A percentile compares a stretch with the other conserved stretches of the same genome.
Conservation (phyloP, 2,329 filamentous ascomycete genomes). For the Phaeosphaeriaceae sp. region DNA sequence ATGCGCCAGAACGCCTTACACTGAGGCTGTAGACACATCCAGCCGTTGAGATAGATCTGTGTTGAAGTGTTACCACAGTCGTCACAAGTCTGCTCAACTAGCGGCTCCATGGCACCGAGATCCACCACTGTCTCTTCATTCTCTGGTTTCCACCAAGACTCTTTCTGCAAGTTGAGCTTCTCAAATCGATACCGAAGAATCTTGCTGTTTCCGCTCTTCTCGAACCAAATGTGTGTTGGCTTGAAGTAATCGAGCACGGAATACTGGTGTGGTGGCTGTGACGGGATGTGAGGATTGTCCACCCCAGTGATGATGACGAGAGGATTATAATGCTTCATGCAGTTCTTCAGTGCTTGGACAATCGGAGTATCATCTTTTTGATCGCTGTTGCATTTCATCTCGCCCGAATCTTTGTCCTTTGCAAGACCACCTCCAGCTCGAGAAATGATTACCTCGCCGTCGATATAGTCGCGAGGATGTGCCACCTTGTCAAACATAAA, state of each 20-base stretch:
- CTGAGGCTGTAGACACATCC: conserved; percentile 63
- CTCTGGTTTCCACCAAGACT: conserved; percentile 66
- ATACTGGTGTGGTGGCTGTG: conserved; percentile 64
- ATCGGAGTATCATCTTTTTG: conserved; percentile 49
- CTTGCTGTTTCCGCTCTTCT: conserved; percentile 56
- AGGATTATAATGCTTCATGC: conserved; percentile 56
- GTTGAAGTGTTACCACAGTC: conserved; percentile 41
- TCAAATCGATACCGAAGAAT: conserved; percentile 71
- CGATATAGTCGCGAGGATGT: conserved; percentile 64
- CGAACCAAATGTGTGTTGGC: conserved; percentile 72
- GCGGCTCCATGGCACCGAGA: conserved; percentile 37
- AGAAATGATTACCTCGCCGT: conserved; percentile 68
- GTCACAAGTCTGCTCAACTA: conserved; percentile 46
- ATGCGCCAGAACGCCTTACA: conserved; percentile 66
- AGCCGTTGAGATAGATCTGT: conserved; percentile 56
- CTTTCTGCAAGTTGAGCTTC: conserved; percentile 60
- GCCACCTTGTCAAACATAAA: conserved; percentile 66
- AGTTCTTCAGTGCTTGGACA: conserved; percentile 54
- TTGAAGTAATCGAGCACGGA: conserved; percentile 74
- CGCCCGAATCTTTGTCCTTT: conserved; percentile 54
- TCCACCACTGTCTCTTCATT: conserved; percentile 32
- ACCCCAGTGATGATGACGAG: conserved; percentile 62
- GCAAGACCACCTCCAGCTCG: conserved; percentile 64
- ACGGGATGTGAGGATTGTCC: conserved; percentile 57
- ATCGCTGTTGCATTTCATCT: conserved; percentile 57